Percentiles rank a stretch among this genome's conserved stretches.
Evolutionary conservation across 2,329 filamentous ascomycete genomes (phyloP).

Genomic region (Tolypocladium cylindrosporum): DNA sequence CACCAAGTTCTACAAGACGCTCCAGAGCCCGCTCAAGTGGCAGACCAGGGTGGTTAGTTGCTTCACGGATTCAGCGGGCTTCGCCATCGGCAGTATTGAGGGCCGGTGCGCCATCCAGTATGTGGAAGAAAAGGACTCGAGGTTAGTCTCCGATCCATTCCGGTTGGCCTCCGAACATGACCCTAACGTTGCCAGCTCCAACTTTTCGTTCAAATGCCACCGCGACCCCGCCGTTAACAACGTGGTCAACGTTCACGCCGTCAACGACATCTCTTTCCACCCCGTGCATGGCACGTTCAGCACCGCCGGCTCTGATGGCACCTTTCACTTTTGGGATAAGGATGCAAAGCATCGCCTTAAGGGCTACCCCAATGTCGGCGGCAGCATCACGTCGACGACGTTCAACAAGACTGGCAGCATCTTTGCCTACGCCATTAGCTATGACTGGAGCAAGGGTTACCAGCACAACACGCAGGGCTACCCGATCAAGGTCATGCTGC

Average conservation of each 20-base stretch:
- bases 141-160: constrained; percentile 30
- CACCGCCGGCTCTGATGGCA: constrained; percentile 89
- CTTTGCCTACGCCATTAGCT: constrained; percentile 84
- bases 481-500: constrained; percentile 76
- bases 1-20: constrained; percentile 86
- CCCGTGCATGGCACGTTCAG: constrained; percentile 96
- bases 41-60: constrained; percentile 93
- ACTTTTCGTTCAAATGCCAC: constrained; percentile 99
- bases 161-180: background rate
- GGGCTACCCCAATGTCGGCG: constrained; percentile 76
- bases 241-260: constrained; percentile 80
- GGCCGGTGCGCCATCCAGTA: constrained; percentile 97
- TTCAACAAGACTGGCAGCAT: constrained; percentile 82
- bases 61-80: constrained; percentile 84
- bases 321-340: constrained; percentile 96
- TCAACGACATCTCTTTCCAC: constrained; percentile 98
- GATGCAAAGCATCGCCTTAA: constrained; percentile 82
- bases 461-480: constrained; percentile 66
- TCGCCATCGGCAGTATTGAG: constrained; percentile 93
- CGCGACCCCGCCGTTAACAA: constrained; percentile 69
- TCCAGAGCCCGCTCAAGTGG: constrained; percentile 95
- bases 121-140: constrained; percentile 87
- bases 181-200: constrained; percentile 45
- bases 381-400: constrained; percentile 81
- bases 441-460: constrained; percentile 98